phyloP scores from a whole-genome alignment of 768 basidiomycete genomes.

The Leccinum subgranulosum region DNA sequence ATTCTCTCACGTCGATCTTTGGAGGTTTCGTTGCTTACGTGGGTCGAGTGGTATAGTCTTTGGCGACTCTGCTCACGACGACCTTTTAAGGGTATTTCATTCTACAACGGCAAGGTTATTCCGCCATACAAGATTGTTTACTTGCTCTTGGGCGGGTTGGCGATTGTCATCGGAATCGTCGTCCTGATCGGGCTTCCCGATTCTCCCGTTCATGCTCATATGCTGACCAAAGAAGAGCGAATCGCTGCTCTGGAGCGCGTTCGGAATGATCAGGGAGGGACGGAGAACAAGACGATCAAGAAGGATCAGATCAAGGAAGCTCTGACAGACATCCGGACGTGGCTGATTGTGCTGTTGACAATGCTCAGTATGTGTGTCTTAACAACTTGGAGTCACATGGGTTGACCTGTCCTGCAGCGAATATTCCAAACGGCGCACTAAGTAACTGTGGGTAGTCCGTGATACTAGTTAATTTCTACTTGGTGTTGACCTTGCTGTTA shows the following conservation, averaged over 20 bases:
- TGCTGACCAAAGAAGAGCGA: conserved; percentile 56
- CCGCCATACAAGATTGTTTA: conserved; percentile 64
- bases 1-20: conserved; percentile 55
- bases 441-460: conserved; percentile 49
- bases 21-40: conserved; percentile 66
- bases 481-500: not conserved
- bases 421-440: conserved; percentile 61
- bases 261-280: conserved; percentile 62
- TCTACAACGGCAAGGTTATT: conserved; percentile 43
- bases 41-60: conserved; percentile 8
- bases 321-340: conserved; percentile 53
- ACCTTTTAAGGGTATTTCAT: conserved; percentile 51
- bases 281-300: conserved; percentile 58
- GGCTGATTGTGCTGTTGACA: conserved; percentile 58
- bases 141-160: conserved; percentile 55
- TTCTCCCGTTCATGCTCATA: conserved; percentile 57
- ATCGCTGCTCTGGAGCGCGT: conserved; percentile 64
- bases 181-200: conserved; percentile 64
- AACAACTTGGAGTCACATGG: not conserved
- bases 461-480: not conserved
- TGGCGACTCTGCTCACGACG: not conserved
- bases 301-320: conserved; percentile 57
- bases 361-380: conserved; percentile 45
- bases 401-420: conserved; percentile 39
- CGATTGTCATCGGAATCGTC: conserved; percentile 53